phyloP scores from a whole-genome alignment of 306 rosid genomes.

The Geum urbanum region DNA sequence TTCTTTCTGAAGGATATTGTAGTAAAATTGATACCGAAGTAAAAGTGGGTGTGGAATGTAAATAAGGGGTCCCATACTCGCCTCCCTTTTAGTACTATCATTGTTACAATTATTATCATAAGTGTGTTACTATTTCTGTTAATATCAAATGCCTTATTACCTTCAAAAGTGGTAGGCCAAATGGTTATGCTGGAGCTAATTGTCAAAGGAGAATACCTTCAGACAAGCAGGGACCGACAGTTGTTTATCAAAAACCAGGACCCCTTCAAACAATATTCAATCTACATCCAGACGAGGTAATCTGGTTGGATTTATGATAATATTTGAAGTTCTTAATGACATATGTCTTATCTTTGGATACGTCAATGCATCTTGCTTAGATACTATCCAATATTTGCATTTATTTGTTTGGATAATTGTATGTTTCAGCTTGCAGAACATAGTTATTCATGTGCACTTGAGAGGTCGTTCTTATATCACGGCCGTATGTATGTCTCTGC shows the following conservation, averaged over 20 bases:
- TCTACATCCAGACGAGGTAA: constrained; percentile 83
- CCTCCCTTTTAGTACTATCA: no score
- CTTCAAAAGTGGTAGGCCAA: constrained; percentile 39
- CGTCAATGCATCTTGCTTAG: constrained; percentile 8
- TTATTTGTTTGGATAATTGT: constrained; percentile 25
- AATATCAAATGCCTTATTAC: constrained; percentile 16
- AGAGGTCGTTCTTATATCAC: constrained; percentile 96
- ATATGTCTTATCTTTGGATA: not conserved
- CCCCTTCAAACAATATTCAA: constrained; percentile 88
- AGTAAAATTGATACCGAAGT: no score
- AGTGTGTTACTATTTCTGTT: not conserved
- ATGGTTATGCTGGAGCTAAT: constrained; percentile 73
- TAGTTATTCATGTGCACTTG: constrained; percentile 98
- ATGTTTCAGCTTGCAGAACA: constrained; percentile 79
- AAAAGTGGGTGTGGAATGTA: no score
- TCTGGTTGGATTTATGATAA: constrained; percentile 29
- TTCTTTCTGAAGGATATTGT: no score
- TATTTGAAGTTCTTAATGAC: not conserved
- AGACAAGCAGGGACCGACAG: constrained; percentile 71
- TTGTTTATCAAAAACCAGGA: constrained; percentile 95
- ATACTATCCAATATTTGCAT: constrained; percentile 20
- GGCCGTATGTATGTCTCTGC: constrained; percentile 95
- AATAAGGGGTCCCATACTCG: no score
- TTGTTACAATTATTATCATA: not conserved
- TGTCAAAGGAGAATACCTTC: constrained; percentile 63